Base-by-base conservation (phyloP, 2,329 filamentous ascomycete genomes). In the Fusarium albosuccineum region DNA sequence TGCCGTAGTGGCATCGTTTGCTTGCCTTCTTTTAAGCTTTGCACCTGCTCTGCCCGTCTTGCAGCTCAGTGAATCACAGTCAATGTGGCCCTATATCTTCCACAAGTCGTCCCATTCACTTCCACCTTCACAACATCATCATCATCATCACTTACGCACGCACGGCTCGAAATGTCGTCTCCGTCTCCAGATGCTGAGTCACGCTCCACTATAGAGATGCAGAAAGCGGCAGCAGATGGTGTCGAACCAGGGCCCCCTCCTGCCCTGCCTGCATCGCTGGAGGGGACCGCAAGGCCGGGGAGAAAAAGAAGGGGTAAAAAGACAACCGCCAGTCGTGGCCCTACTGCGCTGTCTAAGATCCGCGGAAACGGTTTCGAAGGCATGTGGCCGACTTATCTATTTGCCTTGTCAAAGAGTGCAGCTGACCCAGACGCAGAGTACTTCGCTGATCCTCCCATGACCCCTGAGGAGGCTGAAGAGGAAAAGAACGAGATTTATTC, bases 381-480 rank as follows among this genome's bases (percentile, higher is more conserved):
- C 86, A 70, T 49, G 71, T 39, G 13, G 17, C 7, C 6, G 49
- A 33, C 9, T n/a, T 34, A 14, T 14, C 39, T 3, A 36, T 14
- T n/a, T n/a, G 14, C 13, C 14, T 42, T 17, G n/a, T 5, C 3
- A 17, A 17, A 27, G 13, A 14, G n/a, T 30, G 10, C 16, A 57
- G 45, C 55, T 62, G 55, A 73, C 61, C 34, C 16, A 40, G 16
- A 7, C 30, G 49, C 58, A 86, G 90, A 94, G 64, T 93, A 88
- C 76, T 96, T 88, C 75, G 89, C 91, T 11, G 95, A 98, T 76
- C 85, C 90, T 1, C 94, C 94, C 0, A 80, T 97, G 63, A 94
- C 91, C 0, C 89, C 90, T 0, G 84, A 83, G 0, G 89, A 97
- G 73, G 85, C 87, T 49, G 79, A 84, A 4, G 84, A 91, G 51